A percentile compares a stretch with the other conserved stretches of the same genome.
Evolutionary conservation across 2,329 filamentous ascomycete genomes (phyloP).

Genomic region (Alternaria brassicae): DNA sequence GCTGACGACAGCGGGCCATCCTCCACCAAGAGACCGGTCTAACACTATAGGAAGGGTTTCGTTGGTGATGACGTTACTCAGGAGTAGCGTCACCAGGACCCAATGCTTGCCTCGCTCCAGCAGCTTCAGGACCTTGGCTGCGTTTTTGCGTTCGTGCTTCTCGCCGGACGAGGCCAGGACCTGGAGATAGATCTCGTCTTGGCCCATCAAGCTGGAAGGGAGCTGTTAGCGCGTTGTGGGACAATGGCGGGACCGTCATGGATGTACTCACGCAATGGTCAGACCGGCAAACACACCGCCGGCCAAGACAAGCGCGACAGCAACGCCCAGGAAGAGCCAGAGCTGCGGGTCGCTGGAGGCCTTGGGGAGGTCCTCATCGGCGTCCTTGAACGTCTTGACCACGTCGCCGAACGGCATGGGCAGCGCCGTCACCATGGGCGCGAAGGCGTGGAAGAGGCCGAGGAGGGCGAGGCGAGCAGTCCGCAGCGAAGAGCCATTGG

Average conservation of each 20-base stretch:
- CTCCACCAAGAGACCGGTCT: constrained; percentile 90
- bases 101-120: constrained; percentile 93
- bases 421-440: constrained; percentile 44
- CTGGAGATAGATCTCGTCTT: constrained; percentile 96
- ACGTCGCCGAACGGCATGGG: constrained; percentile 39
- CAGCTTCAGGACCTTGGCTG: constrained; percentile 78
- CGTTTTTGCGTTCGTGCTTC: constrained; percentile 85
- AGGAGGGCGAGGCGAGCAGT: constrained; percentile 35
- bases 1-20: constrained; percentile 90
- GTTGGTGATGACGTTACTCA: constrained; percentile 98
- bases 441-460: constrained; percentile 42
- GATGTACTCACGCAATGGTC: constrained; percentile 75
- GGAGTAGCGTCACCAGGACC: constrained; percentile 91
- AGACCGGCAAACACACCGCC: constrained; percentile 94
- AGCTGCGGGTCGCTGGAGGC: constrained; percentile 66
- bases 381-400: constrained; percentile 24
- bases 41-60: constrained; percentile 91
- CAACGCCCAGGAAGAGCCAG: constrained; percentile 82
- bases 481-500: constrained; percentile 43
- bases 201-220: constrained; percentile 64
- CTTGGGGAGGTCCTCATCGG: constrained; percentile 44
- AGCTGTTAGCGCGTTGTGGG: constrained; percentile 37
- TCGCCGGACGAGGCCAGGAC: constrained; percentile 87
- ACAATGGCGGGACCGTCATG: constrained; percentile 5
- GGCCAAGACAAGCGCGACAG: constrained; percentile 79